Percentiles rank a stretch among this genome's conserved stretches.
These are phyloP conservation scores for Brasenia schreberi DNA, from an alignment of 164 flowering plant genomes.

Conservation along the genomic window DNA sequence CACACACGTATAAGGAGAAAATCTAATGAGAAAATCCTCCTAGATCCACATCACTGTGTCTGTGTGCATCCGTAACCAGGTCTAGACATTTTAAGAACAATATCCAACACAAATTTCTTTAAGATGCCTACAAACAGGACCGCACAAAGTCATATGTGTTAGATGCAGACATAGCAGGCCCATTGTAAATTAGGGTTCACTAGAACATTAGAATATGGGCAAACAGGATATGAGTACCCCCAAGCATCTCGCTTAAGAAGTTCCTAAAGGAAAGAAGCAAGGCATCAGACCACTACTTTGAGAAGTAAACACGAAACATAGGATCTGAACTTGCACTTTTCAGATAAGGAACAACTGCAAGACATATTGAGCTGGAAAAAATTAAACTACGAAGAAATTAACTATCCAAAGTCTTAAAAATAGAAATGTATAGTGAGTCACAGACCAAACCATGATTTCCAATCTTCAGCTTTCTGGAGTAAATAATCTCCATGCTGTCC, in stretches of 20 bases:
- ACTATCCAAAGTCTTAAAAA: not conserved
- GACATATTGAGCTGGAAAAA: not conserved
- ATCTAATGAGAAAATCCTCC: too few species aligned
- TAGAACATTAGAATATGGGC: not conserved
- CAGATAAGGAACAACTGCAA: slow-evolving; percentile 77
- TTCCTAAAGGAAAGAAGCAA: slow-evolving; percentile 64
- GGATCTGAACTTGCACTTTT: slow-evolving; percentile 71
- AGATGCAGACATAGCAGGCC: too few species aligned
- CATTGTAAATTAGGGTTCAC: not conserved
- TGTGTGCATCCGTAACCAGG: too few species aligned
- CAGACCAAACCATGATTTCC: slow-evolving; percentile 93
- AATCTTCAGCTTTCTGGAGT: slow-evolving; percentile 44
- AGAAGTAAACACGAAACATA: slow-evolving; percentile 64
- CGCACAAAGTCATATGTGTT: too few species aligned
- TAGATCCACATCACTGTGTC: too few species aligned
- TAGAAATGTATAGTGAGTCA: slow-evolving; percentile 1
- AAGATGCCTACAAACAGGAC: too few species aligned
- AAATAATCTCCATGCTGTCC: slow-evolving; percentile 47
- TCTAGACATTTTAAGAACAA: not conserved
- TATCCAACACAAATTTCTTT: not conserved
- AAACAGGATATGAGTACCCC: slow-evolving; percentile 84
- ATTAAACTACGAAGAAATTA: not conserved
- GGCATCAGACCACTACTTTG: slow-evolving; percentile 82
- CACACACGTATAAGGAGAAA: too few species aligned
- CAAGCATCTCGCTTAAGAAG: slow-evolving; percentile 68